Conservation (phyloP, 2,329 filamentous ascomycete genomes). For the Penicillium sp. region DNA sequence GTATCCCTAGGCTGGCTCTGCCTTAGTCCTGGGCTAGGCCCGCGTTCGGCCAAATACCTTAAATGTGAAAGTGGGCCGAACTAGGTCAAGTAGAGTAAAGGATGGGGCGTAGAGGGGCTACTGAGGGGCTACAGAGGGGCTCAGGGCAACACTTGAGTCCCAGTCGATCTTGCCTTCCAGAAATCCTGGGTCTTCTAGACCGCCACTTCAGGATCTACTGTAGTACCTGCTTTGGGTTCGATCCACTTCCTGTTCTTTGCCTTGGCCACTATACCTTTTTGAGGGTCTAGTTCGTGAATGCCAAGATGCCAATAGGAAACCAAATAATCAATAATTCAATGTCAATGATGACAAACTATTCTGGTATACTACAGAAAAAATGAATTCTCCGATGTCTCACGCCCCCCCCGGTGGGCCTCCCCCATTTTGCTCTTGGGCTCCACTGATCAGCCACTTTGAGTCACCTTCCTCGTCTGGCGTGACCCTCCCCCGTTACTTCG, state of each 20-base stretch:
- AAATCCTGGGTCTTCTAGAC: not conserved
- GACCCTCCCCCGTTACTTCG: not conserved
- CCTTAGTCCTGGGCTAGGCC: not conserved
- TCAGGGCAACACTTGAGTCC: not conserved
- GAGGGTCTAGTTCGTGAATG: not conserved
- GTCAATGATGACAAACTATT: not conserved
- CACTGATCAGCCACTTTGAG: conserved; percentile 10
- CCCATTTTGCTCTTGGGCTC: not conserved
- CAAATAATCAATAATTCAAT: not conserved
- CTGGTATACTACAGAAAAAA: conserved; percentile 18
- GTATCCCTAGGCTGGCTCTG: not conserved
- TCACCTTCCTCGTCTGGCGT: conserved; percentile 11
- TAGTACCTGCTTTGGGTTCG: not conserved
- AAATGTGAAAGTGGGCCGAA: not conserved
- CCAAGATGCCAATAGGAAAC: not conserved
- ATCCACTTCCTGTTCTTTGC: not conserved
- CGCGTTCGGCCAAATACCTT: conserved; percentile 1
- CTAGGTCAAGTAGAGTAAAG: not conserved
- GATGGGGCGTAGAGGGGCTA: not conserved
- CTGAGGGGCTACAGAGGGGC: not conserved
- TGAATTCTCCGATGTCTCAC: conserved; percentile 9
- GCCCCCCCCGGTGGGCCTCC: not conserved
- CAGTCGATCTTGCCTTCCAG: conserved; percentile 8
- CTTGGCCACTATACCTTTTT: not conserved
- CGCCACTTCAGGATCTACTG: not conserved